These are phyloP conservation scores for Pseudozyma pruni DNA, from an alignment of 1,284 basidiomycete species.

Conservation along the genomic window DNA sequence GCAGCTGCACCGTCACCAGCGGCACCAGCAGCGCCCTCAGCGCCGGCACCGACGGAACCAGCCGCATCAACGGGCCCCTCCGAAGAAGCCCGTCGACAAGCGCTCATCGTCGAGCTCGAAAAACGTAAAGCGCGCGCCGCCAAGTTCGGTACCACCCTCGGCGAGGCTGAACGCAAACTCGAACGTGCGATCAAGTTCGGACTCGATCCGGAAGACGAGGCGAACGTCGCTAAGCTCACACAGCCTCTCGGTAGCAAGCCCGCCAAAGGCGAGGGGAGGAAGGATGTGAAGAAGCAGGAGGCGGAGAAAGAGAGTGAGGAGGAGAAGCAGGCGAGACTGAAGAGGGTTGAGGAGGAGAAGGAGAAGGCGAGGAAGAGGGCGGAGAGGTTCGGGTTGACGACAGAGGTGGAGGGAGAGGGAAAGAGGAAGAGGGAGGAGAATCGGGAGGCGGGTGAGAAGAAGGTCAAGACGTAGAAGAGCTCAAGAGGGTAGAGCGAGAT, in stretches of 20 bases:
- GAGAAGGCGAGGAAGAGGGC: constrained; percentile 49
- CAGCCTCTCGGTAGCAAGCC: constrained; percentile 18
- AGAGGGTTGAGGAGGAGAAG: constrained; percentile 38
- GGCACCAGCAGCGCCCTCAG: constrained; percentile 5
- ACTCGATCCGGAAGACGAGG: constrained; percentile 36
- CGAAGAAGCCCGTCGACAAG: constrained; percentile 43
- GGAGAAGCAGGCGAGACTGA: constrained; percentile 25
- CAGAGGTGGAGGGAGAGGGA: constrained; percentile 32
- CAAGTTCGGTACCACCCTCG: constrained; percentile 58
- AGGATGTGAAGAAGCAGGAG: constrained; percentile 1
- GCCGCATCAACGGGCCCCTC: not conserved
- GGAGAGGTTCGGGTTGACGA: constrained; percentile 53
- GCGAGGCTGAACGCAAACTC: constrained; percentile 58
- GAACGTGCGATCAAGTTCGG: constrained; percentile 62
- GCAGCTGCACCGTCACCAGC: constrained; percentile 12
- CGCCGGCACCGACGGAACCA: constrained; percentile 5
- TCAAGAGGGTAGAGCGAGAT: too few relatives aligned
- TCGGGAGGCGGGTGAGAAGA: constrained; percentile 10
- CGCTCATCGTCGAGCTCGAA: constrained; percentile 56
- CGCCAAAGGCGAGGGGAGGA: not conserved
- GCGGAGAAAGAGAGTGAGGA: constrained; percentile 36
- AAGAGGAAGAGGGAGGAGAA: constrained; percentile 33
- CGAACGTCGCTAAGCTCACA: constrained; percentile 26
- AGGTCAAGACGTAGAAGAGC: constrained; percentile 17
- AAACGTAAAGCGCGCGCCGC: constrained; percentile 61